Conservation (phyloP, 495 filamentous ascomycete species). For the Podospora australis region DNA sequence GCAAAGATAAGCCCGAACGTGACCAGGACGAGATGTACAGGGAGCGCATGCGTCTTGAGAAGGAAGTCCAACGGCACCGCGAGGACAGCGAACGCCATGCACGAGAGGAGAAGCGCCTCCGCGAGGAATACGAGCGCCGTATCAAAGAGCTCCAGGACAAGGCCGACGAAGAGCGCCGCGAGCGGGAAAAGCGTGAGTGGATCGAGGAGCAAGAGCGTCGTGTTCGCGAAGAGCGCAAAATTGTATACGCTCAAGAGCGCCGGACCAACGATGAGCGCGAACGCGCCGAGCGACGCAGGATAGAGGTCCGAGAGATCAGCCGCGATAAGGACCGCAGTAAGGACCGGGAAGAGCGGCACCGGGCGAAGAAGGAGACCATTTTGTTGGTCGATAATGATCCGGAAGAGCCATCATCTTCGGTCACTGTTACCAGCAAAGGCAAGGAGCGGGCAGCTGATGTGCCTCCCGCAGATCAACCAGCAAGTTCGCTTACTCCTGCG, state of each 20-base stretch:
- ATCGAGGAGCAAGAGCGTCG: conserved; percentile 19
- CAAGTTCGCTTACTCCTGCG: background rate
- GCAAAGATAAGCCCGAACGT: conserved; percentile 11
- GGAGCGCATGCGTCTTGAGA: conserved; percentile 11
- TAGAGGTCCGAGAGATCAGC: conserved; percentile 6
- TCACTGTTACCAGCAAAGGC: background rate
- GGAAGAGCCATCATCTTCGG: background rate
- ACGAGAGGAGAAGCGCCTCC: conserved; percentile 16
- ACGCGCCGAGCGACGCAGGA: conserved; percentile 13
- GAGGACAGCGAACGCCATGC: conserved; percentile 23
- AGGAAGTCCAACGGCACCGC: conserved; percentile 18
- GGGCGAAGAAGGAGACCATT: background rate
- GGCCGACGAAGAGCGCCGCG: conserved; percentile 10
- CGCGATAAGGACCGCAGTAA: conserved; percentile 10
- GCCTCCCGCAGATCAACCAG: background rate
- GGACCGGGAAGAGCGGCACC: conserved; percentile 12
- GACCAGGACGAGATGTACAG: conserved; percentile 11
- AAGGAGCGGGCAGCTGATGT: background rate
- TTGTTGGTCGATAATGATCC: conserved; percentile 1
- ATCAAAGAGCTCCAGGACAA: conserved; percentile 14
- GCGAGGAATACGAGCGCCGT: conserved; percentile 20
- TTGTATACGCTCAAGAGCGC: conserved; percentile 19
- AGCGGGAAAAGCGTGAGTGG: conserved; percentile 11
- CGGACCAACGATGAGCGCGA: conserved; percentile 16
- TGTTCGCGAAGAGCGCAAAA: conserved; percentile 22